A percentile compares a stretch with the other conserved stretches of the same genome.
Evolutionary conservation across 2,329 filamentous ascomycete genomes (phyloP).

Genomic region (Endoconidiophora laricicola): DNA sequence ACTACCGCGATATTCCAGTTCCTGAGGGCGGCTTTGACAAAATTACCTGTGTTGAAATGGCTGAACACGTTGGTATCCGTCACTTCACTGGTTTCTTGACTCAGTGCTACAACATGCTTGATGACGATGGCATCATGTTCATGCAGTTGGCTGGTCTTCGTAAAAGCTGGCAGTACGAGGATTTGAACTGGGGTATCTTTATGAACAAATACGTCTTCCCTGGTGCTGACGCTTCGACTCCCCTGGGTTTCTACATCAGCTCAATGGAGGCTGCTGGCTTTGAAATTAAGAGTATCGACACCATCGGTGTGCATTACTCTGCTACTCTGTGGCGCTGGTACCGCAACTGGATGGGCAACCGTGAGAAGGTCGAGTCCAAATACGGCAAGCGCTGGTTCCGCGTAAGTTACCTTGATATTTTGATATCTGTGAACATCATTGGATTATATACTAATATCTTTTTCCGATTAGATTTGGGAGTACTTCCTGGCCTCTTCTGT

Average conservation of each 20-base stretch:
- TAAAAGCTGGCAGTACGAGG: constrained; percentile 94
- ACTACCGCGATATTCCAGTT: constrained; percentile 79
- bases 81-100: constrained; percentile 66
- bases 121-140: constrained; percentile 92
- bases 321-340: constrained; percentile 97
- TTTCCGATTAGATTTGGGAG: constrained; percentile 60
- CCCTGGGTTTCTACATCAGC: constrained; percentile 73
- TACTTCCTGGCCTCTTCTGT: constrained; percentile 77
- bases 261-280: constrained; percentile 63
- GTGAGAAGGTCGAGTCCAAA: constrained; percentile 82
- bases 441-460: constrained; percentile 3
- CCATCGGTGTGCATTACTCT: constrained; percentile 90
- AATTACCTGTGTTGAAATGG: constrained; percentile 97
- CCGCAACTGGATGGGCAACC: constrained; percentile 92
- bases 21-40: constrained; percentile 45
- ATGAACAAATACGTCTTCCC: constrained; percentile 99
- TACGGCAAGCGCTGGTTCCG: constrained; percentile 93
- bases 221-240: constrained; percentile 87
- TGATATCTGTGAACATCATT: neutral
- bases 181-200: constrained; percentile 94
- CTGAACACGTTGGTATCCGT: constrained; percentile 91
- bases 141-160: constrained; percentile 88
- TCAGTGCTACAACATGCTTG: constrained; percentile 88
- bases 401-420: constrained; percentile 32
- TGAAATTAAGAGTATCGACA: constrained; percentile 83